phyloP scores from a whole-genome alignment of 495 filamentous ascomycete species.

The Endocarpon pusillum region DNA sequence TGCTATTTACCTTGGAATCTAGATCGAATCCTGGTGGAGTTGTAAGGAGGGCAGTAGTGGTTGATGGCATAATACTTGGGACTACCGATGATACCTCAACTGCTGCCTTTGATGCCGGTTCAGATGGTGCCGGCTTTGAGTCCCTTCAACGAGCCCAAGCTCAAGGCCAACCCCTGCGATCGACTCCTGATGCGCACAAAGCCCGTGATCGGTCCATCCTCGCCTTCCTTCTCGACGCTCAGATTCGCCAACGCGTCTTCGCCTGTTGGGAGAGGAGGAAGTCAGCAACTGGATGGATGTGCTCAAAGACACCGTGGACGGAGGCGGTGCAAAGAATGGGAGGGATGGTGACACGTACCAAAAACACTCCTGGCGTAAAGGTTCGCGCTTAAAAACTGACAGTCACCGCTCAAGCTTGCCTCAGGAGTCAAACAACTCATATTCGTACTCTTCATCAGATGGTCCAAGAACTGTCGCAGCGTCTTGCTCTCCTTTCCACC shows the following conservation, averaged over 20 bases:
- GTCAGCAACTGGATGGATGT: constrained; percentile 11
- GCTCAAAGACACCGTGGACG: too few relatives aligned
- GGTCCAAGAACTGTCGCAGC: constrained; percentile 80
- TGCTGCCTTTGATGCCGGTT: too few relatives aligned
- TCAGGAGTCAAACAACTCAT: constrained; percentile 98
- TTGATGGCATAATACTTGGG: too few relatives aligned
- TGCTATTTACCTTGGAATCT: too few relatives aligned
- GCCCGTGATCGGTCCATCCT: constrained; percentile 90
- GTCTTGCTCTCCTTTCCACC: too few relatives aligned
- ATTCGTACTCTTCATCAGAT: constrained; percentile 93
- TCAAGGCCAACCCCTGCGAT: constrained; percentile 87
- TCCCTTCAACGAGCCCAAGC: constrained; percentile 87
- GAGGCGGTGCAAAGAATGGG: constrained; percentile 7
- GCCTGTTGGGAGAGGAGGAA: constrained; percentile 32
- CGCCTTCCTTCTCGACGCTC: constrained; percentile 94
- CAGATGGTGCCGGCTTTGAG: constrained; percentile 44
- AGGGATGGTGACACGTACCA: constrained; percentile 43
- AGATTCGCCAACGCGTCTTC: constrained; percentile 98
- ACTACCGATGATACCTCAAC: constrained; percentile 6
- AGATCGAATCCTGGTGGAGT: too few relatives aligned
- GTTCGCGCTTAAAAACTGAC: constrained; percentile 94
- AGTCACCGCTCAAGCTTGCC: constrained; percentile 90
- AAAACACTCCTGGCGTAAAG: constrained; percentile 96
- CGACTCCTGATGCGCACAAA: constrained; percentile 97
- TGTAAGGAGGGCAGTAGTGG: too few relatives aligned